These are phyloP conservation scores for Globisporangium nunn DNA, from an alignment of 352 stramenopile genomes.

Conservation along the genomic window DNA sequence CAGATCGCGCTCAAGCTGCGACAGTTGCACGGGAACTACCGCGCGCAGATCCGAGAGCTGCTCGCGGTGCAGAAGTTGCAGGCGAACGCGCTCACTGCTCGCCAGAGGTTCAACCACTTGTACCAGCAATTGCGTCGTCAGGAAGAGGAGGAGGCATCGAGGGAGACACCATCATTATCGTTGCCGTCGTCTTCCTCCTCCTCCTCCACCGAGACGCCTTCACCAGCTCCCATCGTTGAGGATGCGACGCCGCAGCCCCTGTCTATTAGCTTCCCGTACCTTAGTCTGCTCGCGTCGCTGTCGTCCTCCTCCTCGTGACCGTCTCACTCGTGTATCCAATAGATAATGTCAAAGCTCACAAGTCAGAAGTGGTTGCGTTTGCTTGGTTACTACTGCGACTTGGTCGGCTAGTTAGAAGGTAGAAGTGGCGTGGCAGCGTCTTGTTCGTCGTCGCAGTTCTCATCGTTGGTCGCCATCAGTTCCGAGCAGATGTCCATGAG, in stretches of 20 bases:
- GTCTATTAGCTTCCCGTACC: slow-evolving; percentile 16
- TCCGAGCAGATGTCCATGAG: slow-evolving; percentile 63
- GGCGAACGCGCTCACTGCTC: slow-evolving; percentile 33
- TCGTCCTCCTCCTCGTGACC: slow-evolving; percentile 4
- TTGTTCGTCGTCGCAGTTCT: slow-evolving; percentile 13
- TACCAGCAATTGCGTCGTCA: slow-evolving; percentile 3
- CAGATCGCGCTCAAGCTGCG: slow-evolving; percentile 45
- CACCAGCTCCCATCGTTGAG: background rate
- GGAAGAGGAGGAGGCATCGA: background rate
- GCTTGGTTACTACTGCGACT: background rate
- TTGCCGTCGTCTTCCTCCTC: too few relatives aligned
- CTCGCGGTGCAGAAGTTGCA: slow-evolving; percentile 42
- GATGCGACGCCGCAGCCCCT: background rate
- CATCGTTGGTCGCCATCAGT: slow-evolving; percentile 41
- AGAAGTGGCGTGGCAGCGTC: background rate
- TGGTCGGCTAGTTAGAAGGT: background rate
- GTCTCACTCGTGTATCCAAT: slow-evolving; percentile 1
- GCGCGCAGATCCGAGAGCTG: slow-evolving; percentile 33
- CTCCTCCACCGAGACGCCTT: background rate
- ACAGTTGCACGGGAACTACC: slow-evolving; percentile 36
- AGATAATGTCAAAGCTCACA: background rate
- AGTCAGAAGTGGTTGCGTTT: background rate
- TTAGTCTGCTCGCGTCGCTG: slow-evolving; percentile 4
- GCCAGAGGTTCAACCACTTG: slow-evolving; percentile 36
- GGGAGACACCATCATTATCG: too few relatives aligned